These are phyloP conservation scores for Fraxinus albicans DNA, from an alignment of 305 asterid genomes.

Conservation along the genomic window DNA sequence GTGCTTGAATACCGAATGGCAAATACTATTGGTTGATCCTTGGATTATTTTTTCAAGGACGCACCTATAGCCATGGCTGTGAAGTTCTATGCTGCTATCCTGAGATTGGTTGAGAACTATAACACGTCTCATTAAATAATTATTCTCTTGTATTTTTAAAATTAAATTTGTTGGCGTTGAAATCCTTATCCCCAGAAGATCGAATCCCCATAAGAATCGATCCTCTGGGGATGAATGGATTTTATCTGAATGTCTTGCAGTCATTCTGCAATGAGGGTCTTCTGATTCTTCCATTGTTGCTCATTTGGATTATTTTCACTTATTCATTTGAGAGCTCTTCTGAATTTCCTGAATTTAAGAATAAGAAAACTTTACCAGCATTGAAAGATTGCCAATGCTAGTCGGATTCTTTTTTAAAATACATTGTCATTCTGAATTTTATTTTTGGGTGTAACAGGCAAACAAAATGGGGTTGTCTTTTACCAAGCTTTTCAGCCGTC, in stretches of 20 bases:
- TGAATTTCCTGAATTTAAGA: background rate
- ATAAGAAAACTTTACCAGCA: background rate
- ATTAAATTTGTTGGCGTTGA: background rate
- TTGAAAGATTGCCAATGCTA: background rate
- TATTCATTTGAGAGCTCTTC: background rate
- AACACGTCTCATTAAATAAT: background rate
- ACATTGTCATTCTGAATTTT: background rate
- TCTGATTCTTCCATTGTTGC: background rate
- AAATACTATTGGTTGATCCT: background rate
- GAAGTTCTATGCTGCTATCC: background rate
- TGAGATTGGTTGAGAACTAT: background rate
- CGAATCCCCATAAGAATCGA: background rate
- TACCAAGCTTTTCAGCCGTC: slow-evolving; percentile 47
- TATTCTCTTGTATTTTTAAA: background rate
- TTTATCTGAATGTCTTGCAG: background rate
- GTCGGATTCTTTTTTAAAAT: background rate
- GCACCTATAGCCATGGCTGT: background rate
- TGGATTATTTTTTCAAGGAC: background rate
- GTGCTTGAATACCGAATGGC: background rate
- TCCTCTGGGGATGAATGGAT: background rate
- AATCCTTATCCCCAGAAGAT: background rate
- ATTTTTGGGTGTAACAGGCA: slow-evolving; percentile 21
- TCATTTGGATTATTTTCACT: background rate
- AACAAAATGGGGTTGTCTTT: slow-evolving; percentile 45
- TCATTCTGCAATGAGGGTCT: background rate